Evolutionary conservation across 2,329 filamentous ascomycete species (phyloP), one percentile per base, ranked within the genome.

Genomic region (Pseudodiploospora longispora): DNA sequence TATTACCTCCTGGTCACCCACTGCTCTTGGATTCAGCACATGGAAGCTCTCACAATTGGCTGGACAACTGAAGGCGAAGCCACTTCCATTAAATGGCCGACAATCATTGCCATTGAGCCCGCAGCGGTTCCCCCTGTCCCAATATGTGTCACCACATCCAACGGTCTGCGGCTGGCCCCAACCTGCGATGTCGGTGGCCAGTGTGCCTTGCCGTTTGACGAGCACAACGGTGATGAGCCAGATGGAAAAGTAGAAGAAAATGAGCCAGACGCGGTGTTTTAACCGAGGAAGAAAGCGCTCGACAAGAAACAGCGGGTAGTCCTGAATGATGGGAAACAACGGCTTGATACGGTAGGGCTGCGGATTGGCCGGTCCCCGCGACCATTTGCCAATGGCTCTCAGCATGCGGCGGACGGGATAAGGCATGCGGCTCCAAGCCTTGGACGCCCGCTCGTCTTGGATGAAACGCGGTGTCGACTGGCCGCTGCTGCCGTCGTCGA

Each of bases 21-120:
- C 85, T 6, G 86, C 85, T 52, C 85, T 76, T 12, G 84, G 83
- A 52, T 89, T 86, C 33, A 86, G 67, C 2, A 86, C 70, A 51
- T 76, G 70, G 45, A 78, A 76, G 55, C 75, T 76, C 37, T 74
- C 75, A 60, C 87, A 93, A 54, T 80, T 82, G 10, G 81, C 84
- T 1, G 85, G 80, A 55, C 87, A 93, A 43, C 82, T 74, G 58
- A 93, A 93, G 1, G 85, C 72, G 53, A 88, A 81, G 1, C 79
- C 78, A 44, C 70, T 76, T 50, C 80, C 82, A 46, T 75, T 76
- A 56, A 93, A 93, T 0, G 87, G 87, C 6, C 85, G 78, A 57
- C 87, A 93, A 41, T 79, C 70, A 48, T 80, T 78, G 6, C 87
- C 87, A 52, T 91, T 80, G 10, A 91, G 57, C 1, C 85, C 86